Conservation (phyloP, 139 green algal genomes). For the Micractinium sp. region DNA sequence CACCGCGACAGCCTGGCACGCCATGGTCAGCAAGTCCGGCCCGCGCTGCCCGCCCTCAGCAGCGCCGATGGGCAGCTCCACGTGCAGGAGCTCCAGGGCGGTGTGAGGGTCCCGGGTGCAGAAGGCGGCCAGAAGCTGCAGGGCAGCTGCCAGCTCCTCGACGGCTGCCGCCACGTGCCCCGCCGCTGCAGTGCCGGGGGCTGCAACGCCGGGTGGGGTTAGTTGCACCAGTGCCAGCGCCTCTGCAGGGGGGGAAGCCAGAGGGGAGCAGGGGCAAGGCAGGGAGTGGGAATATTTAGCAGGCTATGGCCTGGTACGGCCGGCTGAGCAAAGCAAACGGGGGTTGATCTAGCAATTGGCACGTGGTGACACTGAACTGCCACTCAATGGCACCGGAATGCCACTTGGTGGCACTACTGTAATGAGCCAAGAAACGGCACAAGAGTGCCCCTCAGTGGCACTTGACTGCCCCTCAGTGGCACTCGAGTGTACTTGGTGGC, state of each 20-base stretch:
- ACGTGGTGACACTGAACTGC: no score
- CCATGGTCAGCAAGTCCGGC: constrained; percentile 45
- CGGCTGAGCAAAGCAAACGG: no score
- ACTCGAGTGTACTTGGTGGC: no score
- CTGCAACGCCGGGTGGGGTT: not conserved
- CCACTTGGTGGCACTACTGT: no score
- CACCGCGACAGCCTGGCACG: constrained; percentile 22
- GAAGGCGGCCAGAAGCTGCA: constrained; percentile 27
- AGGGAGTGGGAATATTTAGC: not conserved
- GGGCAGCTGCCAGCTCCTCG: constrained; percentile 2
- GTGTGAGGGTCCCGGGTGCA: constrained; percentile 12
- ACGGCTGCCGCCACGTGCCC: not conserved
- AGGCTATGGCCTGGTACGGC: no score
- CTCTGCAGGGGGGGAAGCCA: not conserved
- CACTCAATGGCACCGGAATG: no score
- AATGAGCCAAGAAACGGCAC: no score
- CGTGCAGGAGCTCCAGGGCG: constrained; percentile 27
- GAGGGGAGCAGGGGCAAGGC: not conserved
- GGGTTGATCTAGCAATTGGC: no score
- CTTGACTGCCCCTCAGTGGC: no score
- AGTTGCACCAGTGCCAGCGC: constrained; percentile 30
- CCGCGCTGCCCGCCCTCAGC: constrained; percentile 9
- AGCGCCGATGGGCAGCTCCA: constrained; percentile 23
- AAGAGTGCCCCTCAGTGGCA: no score
- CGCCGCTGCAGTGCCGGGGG: not conserved